These are phyloP conservation scores for Trichosporon coremiiforme DNA, from an alignment of 1,284 basidiomycete species.

Conservation along the genomic window DNA sequence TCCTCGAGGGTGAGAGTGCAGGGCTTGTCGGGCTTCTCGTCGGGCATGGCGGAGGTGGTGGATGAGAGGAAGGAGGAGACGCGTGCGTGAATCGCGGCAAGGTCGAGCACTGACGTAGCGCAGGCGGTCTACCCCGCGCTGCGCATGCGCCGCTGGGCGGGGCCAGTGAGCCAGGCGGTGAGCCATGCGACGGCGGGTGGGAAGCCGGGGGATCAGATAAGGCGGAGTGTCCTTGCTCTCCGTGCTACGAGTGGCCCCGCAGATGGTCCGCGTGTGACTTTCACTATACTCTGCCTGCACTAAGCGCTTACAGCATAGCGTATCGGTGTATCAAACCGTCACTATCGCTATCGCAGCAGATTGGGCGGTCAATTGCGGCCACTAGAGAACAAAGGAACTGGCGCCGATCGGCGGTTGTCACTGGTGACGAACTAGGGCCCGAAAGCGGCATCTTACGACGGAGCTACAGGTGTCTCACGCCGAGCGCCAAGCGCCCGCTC, in stretches of 20 bases:
- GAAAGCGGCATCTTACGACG: not conserved
- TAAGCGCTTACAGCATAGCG: no score
- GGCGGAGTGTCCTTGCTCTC: not conserved
- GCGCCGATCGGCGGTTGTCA: not conserved
- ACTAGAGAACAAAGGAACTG: not conserved
- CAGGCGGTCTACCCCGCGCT: not conserved
- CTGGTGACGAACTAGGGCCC: not conserved
- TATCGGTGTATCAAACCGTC: no score
- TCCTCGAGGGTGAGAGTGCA: slow-evolving; percentile 51
- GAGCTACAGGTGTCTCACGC: not conserved
- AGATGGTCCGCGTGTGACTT: no score
- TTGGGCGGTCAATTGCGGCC: not conserved
- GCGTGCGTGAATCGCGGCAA: not conserved
- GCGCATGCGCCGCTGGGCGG: no score
- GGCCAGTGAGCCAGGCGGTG: not conserved
- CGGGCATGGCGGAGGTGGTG: not conserved
- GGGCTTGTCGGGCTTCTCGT: slow-evolving; percentile 26
- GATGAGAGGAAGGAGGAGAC: not conserved
- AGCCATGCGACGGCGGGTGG: not conserved
- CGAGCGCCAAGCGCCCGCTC: not conserved
- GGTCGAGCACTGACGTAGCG: not conserved
- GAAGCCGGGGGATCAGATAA: slow-evolving; percentile 2
- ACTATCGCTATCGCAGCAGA: not conserved
- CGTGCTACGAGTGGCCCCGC: not conserved
- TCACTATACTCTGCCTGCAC: no score